A percentile compares a stretch with the other conserved stretches of the same genome.
Conservation (phyloP, 352 stramenopile genomes). For the Phytophthora podocarpi region DNA sequence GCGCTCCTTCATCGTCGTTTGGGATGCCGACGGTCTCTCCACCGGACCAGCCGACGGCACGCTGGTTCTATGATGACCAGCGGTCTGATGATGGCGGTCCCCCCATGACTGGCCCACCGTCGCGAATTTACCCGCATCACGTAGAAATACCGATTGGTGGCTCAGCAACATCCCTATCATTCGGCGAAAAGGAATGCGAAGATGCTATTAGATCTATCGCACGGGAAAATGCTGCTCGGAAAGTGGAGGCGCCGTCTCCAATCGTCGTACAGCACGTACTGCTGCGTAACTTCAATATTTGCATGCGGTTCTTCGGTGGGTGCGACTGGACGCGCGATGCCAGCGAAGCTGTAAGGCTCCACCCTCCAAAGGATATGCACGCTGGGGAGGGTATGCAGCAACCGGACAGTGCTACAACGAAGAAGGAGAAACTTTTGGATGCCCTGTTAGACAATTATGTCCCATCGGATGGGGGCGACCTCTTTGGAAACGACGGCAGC, state of each 20-base stretch:
- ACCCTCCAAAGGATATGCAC: constrained; percentile 7
- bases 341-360: constrained; percentile 43
- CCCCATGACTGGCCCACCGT: constrained; percentile 54
- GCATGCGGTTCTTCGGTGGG: constrained; percentile 88
- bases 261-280: constrained; percentile 84
- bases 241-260: constrained; percentile 48
- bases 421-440: constrained; percentile 81
- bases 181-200: constrained; percentile 84
- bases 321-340: constrained; percentile 78
- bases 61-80: constrained; percentile 82
- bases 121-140: constrained; percentile 85
- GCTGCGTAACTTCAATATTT: constrained; percentile 87
- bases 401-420: constrained; percentile 18
- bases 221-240: constrained; percentile 59
- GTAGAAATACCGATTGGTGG: constrained; percentile 88
- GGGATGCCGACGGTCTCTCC: constrained; percentile 53
- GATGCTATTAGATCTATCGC: constrained; percentile 76
- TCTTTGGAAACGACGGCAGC: constrained; percentile 53
- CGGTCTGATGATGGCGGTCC: constrained; percentile 34
- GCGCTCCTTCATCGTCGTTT: constrained; percentile 49
- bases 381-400: constrained; percentile 5
- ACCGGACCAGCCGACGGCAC: constrained; percentile 72
- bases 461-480: constrained; percentile 51
- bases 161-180: constrained; percentile 81
- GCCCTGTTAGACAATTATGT: constrained; percentile 87